Evolutionary conservation across 768 basidiomycete species (phyloP).

Genomic region (Serendipita sp.): DNA sequence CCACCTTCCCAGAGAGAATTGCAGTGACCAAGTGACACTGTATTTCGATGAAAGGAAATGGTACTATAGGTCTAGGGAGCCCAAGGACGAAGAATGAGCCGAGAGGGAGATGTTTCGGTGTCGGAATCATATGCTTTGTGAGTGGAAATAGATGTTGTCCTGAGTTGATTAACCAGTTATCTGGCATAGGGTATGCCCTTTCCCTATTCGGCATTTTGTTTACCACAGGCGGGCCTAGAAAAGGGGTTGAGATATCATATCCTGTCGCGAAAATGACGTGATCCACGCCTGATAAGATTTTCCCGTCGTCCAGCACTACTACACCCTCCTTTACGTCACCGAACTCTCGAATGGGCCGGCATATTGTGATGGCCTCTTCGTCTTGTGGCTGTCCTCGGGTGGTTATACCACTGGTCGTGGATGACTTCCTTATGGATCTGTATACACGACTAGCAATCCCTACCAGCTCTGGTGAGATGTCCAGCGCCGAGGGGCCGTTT

Average conservation of each 20-base stretch:
- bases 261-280: slow-evolving; percentile 64
- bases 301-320: slow-evolving; percentile 45
- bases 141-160: slow-evolving; percentile 55
- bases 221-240: slow-evolving; percentile 25
- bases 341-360: not conserved
- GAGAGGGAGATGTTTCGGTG: slow-evolving; percentile 25
- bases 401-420: not conserved
- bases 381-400: not conserved
- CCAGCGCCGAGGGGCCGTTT: slow-evolving; percentile 46
- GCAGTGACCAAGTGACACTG: slow-evolving; percentile 52
- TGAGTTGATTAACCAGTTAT: slow-evolving; percentile 35
- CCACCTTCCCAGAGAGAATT: slow-evolving; percentile 26
- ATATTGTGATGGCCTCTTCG: not conserved
- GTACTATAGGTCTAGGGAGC: slow-evolving; percentile 40
- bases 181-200: not conserved
- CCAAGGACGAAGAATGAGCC: slow-evolving; percentile 50
- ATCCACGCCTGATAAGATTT: slow-evolving; percentile 37
- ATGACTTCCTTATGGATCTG: not conserved
- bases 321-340: slow-evolving; percentile 20
- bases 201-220: slow-evolving; percentile 24
- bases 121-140: slow-evolving; percentile 52
- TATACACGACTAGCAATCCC: slow-evolving; percentile 9
- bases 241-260: slow-evolving; percentile 49
- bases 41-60: slow-evolving; percentile 63
- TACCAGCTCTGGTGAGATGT: slow-evolving; percentile 46